Conservation (phyloP, 2,329 filamentous ascomycete species). For the Seiridium cupressi region DNA sequence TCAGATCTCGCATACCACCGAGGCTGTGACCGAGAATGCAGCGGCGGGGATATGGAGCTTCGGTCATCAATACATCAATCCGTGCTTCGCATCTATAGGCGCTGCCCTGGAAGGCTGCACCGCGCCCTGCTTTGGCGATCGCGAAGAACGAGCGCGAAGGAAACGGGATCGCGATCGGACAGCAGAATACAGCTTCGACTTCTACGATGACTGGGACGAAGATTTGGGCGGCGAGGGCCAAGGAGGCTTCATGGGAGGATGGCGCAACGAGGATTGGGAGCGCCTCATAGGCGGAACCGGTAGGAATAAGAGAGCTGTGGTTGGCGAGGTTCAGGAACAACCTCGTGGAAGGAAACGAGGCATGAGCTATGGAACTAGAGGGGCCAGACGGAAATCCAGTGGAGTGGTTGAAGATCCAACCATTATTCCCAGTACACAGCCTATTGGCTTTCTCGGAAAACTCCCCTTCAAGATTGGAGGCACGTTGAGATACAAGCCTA, state of each 20-base stretch:
- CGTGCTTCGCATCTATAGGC: conserved; percentile 70
- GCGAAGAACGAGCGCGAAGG: conserved; percentile 71
- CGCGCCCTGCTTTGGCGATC: conserved; percentile 66
- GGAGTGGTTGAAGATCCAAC: conserved; percentile 70
- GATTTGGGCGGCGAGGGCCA: conserved; percentile 46
- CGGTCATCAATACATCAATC: conserved; percentile 79
- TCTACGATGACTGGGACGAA: conserved; percentile 95
- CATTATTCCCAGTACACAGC: conserved; percentile 83
- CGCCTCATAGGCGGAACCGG: conserved; percentile 63
- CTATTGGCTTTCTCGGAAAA: conserved; percentile 79
- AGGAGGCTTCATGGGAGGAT: conserved; percentile 65
- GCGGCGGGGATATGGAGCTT: conserved; percentile 89
- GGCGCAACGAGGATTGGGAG: conserved; percentile 84
- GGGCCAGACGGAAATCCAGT: conserved; percentile 43
- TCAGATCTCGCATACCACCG: conserved; percentile 85
- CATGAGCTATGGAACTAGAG: conserved; percentile 86
- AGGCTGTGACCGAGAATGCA: conserved; percentile 87
- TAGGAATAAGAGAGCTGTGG: conserved; percentile 14
- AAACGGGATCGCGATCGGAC: conserved; percentile 62
- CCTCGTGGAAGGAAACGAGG: conserved; percentile 57
- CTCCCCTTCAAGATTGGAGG: conserved; percentile 84
- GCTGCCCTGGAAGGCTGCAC: conserved; percentile 71
- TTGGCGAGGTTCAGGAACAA: conserved; percentile 25
- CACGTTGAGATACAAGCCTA: conserved; percentile 83
- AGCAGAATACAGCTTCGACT: conserved; percentile 88